These are phyloP conservation scores for Luffa aegyptiaca DNA, from an alignment of 306 rosid species.

Conservation along the genomic window DNA sequence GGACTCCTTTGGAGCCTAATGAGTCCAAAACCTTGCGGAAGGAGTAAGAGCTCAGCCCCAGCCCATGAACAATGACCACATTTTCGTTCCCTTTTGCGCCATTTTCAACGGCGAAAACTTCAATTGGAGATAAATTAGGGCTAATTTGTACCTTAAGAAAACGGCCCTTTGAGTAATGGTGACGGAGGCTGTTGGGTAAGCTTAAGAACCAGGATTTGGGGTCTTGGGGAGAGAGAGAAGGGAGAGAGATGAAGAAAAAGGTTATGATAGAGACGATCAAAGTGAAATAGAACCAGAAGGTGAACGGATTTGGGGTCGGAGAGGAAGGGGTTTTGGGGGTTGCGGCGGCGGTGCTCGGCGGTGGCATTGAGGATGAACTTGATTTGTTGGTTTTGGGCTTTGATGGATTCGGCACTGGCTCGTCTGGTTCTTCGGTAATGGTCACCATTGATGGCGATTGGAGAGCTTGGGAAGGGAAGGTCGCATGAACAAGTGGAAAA, in stretches of 20 bases:
- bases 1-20: constrained; percentile 41
- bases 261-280: constrained; percentile 48
- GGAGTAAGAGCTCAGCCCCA: constrained; percentile 63
- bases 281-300: constrained; percentile 82
- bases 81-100: constrained; percentile 35
- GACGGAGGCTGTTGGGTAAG: constrained; percentile 59
- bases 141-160: constrained; percentile 55
- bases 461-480: neutral
- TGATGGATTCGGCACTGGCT: constrained; percentile 11
- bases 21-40: constrained; percentile 39
- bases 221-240: constrained; percentile 49
- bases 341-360: neutral
- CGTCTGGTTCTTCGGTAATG: constrained; percentile 50
- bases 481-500: neutral
- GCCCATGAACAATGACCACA: constrained; percentile 55
- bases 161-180: constrained; percentile 70
- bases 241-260: constrained; percentile 30
- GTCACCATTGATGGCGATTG: constrained; percentile 52
- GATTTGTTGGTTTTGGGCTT: constrained; percentile 16
- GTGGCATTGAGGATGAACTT: constrained; percentile 12
- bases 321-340: constrained; percentile 13
- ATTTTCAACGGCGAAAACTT: constrained; percentile 49
- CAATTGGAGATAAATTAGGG: constrained; percentile 37
- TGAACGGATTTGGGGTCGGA: constrained; percentile 30
- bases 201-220: constrained; percentile 63